Conservation (phyloP, 1,284 basidiomycete species). For the Porodaedalea pini region DNA sequence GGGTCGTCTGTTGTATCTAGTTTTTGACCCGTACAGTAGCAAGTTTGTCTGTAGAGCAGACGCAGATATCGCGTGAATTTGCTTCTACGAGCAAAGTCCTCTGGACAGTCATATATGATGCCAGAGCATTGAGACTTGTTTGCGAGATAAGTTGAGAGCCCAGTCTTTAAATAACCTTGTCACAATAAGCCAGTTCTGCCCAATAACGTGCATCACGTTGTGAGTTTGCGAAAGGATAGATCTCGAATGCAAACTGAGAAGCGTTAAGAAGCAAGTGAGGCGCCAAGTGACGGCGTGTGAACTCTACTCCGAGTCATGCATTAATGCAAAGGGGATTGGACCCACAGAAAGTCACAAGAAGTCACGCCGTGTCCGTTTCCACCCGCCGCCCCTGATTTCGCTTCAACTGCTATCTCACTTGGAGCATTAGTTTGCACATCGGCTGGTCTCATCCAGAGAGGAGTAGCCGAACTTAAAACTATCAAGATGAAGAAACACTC, state of each 20-base stretch:
- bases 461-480: background rate
- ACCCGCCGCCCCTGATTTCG: background rate
- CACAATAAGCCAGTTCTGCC: background rate
- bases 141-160: background rate
- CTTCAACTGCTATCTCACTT: background rate
- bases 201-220: too few species aligned
- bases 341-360: background rate
- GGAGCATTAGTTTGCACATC: background rate
- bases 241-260: background rate
- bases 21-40: too few species aligned
- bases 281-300: background rate
- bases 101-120: background rate
- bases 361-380: background rate
- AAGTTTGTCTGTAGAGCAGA: too few species aligned
- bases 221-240: too few species aligned
- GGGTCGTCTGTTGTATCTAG: background rate
- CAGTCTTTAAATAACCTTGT: background rate
- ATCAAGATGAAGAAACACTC: conserved; percentile 30
- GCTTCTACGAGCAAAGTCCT: background rate
- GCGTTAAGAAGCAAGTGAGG: too few species aligned
- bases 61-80: background rate
- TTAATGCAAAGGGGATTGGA: background rate
- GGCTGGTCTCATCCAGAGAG: background rate
- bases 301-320: background rate
- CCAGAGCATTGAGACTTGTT: background rate